A percentile compares a stretch with the other conserved stretches of the same genome.
Evolutionary conservation across 1,284 basidiomycete species (phyloP).

Genomic region (Cryptococcus sp.): DNA sequence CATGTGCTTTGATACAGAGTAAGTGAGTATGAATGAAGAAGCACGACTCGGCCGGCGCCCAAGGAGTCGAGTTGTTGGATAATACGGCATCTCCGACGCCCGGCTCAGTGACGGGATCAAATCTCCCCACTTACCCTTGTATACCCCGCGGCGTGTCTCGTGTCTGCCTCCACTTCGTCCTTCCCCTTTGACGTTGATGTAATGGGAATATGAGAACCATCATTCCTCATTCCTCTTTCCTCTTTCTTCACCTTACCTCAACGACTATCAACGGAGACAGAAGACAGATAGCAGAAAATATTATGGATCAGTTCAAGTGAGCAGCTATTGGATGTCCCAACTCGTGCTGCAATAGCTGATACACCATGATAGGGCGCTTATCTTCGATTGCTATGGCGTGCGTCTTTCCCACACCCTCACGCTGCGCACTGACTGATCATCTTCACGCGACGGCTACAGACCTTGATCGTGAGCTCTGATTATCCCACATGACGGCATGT

Average conservation of each 20-base stretch:
- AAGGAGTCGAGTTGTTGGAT: no score
- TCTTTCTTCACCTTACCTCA: no score
- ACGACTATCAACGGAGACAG: no score
- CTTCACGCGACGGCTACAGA: background rate
- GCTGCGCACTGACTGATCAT: background rate
- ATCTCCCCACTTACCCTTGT: background rate
- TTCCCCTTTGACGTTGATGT: no score
- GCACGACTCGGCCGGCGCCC: background rate
- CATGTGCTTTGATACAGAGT: background rate
- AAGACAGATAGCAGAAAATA: background rate
- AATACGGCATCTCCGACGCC: background rate
- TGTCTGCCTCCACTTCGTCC: no score
- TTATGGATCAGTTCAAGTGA: conserved; percentile 3
- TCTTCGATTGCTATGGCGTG: conserved; percentile 23
- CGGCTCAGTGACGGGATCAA: background rate
- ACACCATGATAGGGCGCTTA: conserved; percentile 8
- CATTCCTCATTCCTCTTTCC: no score
- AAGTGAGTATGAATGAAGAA: background rate
- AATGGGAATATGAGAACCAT: no score
- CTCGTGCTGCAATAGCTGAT: no score
- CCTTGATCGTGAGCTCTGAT: background rate
- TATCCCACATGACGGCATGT: no score
- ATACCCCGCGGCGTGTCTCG: no score
- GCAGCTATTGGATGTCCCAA: background rate
- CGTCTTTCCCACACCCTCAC: background rate